Evolutionary conservation across 1,284 basidiomycete genomes (phyloP).

Genomic region (Macrocystidia cucumis): DNA sequence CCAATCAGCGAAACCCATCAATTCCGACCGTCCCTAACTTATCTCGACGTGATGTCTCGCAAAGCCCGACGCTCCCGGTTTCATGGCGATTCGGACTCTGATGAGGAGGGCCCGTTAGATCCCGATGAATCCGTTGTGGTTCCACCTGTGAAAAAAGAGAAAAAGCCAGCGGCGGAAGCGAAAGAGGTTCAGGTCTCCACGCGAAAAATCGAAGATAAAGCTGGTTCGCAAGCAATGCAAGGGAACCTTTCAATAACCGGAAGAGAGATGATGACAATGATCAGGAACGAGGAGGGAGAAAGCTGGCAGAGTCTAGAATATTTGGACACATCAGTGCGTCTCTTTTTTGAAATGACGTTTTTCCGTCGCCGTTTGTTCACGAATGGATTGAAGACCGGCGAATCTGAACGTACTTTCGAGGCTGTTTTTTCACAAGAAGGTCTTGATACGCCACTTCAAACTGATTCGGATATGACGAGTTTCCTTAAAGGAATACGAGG

Average conservation of each 20-base stretch:
- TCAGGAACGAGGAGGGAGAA: conserved; percentile 69
- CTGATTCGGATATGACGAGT: conserved; percentile 48
- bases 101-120: conserved; percentile 72
- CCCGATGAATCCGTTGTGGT: conserved; percentile 57
- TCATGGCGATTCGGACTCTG: conserved; percentile 59
- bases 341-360: conserved; percentile 8
- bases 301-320: conserved; percentile 61
- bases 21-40: conserved; percentile 70
- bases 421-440: conserved; percentile 51
- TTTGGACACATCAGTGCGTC: conserved; percentile 51
- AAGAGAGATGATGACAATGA: conserved; percentile 65
- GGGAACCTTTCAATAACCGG: conserved; percentile 55
- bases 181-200: conserved; percentile 73
- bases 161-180: conserved; percentile 45
- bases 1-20: conserved; percentile 72
- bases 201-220: conserved; percentile 59
- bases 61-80: conserved; percentile 44
- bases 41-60: conserved; percentile 62
- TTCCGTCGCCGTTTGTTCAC: too few relatives aligned
- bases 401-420: conserved; percentile 50
- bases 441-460: conserved; percentile 53
- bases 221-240: conserved; percentile 28
- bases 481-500: conserved; percentile 57
- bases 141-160: conserved; percentile 45
- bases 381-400: conserved; percentile 35